Percentiles rank a stretch among this genome's conserved stretches.
These are phyloP conservation scores for Rhizophagus prolifer DNA, from an alignment of 192 early-diverging fungal genomes.

Conservation along the genomic window DNA sequence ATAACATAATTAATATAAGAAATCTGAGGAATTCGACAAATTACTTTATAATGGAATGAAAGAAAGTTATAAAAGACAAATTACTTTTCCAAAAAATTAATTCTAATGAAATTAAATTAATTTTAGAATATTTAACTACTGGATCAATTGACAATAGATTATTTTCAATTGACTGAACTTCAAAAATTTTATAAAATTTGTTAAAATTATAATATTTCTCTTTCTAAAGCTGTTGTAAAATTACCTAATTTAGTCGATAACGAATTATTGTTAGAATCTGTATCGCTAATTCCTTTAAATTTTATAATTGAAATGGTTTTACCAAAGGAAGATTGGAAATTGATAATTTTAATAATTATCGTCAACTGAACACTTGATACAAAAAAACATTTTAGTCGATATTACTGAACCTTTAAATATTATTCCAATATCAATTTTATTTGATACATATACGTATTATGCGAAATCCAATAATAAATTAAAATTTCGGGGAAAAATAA, in stretches of 20 bases:
- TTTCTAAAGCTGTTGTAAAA: no score
- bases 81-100: not conserved
- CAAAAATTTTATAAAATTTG: not conserved
- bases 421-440: not conserved
- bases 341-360: not conserved
- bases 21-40: not conserved
- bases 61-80: conserved; percentile 5
- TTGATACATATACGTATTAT: not conserved
- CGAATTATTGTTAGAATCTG: not conserved
- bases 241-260: not conserved
- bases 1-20: no score
- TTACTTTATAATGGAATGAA: conserved; percentile 15
- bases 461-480: not conserved
- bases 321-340: not conserved
- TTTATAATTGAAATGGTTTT: not conserved
- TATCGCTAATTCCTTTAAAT: not conserved
- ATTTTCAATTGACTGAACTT: not conserved
- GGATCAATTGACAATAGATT: not conserved
- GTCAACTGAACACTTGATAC: no score
- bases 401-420: not conserved
- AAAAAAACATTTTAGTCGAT: no score
- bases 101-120: not conserved
- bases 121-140: no score
- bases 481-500: no score
- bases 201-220: no score